Percentiles rank a stretch among this genome's conserved stretches.
These are phyloP conservation scores for Phanerochaete sordida DNA, from an alignment of 768 basidiomycete genomes.

Conservation along the genomic window DNA sequence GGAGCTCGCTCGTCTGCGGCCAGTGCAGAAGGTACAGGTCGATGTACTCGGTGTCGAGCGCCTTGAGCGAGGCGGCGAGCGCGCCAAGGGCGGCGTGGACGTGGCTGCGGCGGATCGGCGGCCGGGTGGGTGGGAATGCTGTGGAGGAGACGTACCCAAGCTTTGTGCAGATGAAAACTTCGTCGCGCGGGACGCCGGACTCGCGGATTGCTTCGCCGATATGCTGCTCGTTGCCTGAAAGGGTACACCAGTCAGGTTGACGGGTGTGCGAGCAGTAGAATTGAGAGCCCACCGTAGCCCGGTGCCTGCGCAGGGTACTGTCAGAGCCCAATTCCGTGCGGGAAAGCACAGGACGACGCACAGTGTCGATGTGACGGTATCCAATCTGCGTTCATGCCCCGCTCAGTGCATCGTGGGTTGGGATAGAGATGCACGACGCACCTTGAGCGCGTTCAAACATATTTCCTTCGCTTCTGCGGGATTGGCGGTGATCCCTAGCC, in stretches of 20 bases:
- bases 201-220: constrained; percentile 45
- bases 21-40: constrained; percentile 38
- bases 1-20: constrained; percentile 16
- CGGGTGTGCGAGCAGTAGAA: not conserved
- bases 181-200: constrained; percentile 39
- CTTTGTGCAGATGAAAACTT: constrained; percentile 51
- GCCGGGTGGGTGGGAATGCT: too few relatives aligned
- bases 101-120: not conserved
- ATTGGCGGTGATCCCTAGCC: constrained; percentile 4
- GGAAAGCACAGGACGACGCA: not conserved
- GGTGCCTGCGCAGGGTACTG: not conserved
- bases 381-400: not conserved
- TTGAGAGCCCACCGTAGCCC: not conserved
- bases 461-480: not conserved
- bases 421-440: not conserved
- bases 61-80: constrained; percentile 27
- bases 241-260: not conserved
- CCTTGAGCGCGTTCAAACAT: constrained; percentile 7
- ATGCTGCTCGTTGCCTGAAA: constrained; percentile 37
- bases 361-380: constrained; percentile 13
- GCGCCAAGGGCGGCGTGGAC: constrained; percentile 24
- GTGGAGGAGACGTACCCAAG: constrained; percentile 27
- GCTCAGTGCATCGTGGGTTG: not conserved
- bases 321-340: not conserved
- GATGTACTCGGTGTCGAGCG: constrained; percentile 32